A percentile compares a stretch with the other conserved stretches of the same genome.
Conservation (phyloP, 768 basidiomycete genomes). For the Pseudohyphozyma bogoriensis region DNA sequence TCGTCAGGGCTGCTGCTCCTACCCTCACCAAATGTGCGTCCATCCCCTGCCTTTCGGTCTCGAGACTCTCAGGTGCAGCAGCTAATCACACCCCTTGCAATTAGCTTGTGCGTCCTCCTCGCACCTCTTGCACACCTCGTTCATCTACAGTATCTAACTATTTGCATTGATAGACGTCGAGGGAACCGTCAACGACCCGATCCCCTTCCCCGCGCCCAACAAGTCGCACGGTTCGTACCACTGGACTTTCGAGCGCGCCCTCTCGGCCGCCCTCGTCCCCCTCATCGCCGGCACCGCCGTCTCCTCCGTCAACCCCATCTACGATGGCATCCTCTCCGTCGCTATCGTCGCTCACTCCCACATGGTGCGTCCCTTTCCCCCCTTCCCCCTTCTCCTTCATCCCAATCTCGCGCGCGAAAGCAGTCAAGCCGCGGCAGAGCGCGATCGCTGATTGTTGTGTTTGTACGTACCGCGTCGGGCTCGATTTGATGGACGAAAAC, state of each 20-base stretch:
- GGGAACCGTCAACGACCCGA: conserved; percentile 93
- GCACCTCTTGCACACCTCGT: no score
- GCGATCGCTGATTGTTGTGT: no score
- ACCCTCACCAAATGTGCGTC: background rate
- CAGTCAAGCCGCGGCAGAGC: no score
- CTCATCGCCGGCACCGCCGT: conserved; percentile 77
- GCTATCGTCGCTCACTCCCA: conserved; percentile 89
- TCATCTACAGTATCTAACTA: background rate
- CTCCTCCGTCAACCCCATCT: conserved; percentile 66
- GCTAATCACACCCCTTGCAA: no score
- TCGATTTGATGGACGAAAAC: no score
- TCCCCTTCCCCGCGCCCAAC: conserved; percentile 57
- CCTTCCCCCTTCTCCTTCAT: no score
- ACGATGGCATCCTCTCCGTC: conserved; percentile 81
- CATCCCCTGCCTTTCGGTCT: background rate
- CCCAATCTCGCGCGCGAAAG: no score
- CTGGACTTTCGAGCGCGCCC: conserved; percentile 84
- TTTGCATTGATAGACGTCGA: conserved; percentile 41
- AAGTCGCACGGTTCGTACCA: conserved; percentile 80
- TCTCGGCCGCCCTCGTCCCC: conserved; percentile 79
- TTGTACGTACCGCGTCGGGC: no score
- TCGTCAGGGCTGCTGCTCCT: background rate
- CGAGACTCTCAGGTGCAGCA: no score
- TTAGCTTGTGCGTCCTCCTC: no score
- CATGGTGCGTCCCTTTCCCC: conserved; percentile 62